Percentiles rank a stretch among this genome's conserved stretches.
These are phyloP conservation scores for Thermomyces lanuginosus DNA, from an alignment of 2,329 filamentous ascomycete genomes.

Conservation along the genomic window DNA sequence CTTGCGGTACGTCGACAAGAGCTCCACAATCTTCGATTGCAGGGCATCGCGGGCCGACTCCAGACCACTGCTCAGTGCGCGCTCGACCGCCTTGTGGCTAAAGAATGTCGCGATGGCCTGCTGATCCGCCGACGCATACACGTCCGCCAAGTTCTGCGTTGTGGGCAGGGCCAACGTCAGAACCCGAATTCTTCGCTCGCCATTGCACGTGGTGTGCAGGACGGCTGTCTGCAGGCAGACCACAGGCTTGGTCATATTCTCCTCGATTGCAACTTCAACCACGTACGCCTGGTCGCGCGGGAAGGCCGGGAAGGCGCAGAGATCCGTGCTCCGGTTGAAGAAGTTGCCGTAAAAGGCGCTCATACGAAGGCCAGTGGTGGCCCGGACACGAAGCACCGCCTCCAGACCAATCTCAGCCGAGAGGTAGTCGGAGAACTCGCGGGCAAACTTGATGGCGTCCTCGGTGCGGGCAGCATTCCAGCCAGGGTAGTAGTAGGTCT, in stretches of 20 bases:
- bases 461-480: slow-evolving; percentile 91
- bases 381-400: slow-evolving; percentile 85
- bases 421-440: slow-evolving; percentile 93
- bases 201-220: slow-evolving; percentile 93
- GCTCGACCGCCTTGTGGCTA: slow-evolving; percentile 93
- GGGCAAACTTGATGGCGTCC: slow-evolving; percentile 94
- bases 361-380: slow-evolving; percentile 88
- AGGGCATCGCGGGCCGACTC: slow-evolving; percentile 83
- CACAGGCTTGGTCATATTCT: slow-evolving; percentile 78
- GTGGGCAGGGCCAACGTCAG: slow-evolving; percentile 87
- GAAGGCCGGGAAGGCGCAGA: slow-evolving; percentile 96
- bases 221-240: slow-evolving; percentile 90
- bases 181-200: slow-evolving; percentile 85
- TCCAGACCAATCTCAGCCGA: slow-evolving; percentile 92
- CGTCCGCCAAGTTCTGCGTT: slow-evolving; percentile 72
- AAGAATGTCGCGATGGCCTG: slow-evolving; percentile 86
- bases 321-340: slow-evolving; percentile 93
- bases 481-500: slow-evolving; percentile 96
- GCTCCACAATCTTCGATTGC: slow-evolving; percentile 79
- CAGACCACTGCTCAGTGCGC: slow-evolving; percentile 66
- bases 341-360: slow-evolving; percentile 99
- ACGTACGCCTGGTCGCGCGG: slow-evolving; percentile 95
- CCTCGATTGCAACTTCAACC: slow-evolving; percentile 94
- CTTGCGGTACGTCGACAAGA: slow-evolving; percentile 91
- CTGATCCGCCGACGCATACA: slow-evolving; percentile 91